Conservation (phyloP, 768 basidiomycete species). For the Leccinum incarnatum region DNA sequence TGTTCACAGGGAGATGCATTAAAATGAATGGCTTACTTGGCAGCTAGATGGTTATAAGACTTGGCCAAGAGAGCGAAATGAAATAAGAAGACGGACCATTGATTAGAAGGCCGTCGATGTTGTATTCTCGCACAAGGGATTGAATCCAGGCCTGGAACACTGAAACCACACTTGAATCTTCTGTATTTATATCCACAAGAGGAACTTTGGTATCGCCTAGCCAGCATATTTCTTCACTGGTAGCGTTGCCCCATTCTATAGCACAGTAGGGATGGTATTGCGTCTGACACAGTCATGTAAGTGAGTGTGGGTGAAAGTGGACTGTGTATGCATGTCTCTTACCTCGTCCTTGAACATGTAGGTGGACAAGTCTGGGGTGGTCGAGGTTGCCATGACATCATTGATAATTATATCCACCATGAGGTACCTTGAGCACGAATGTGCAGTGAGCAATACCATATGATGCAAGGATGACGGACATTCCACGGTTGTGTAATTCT, state of each 20-base stretch:
- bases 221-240: slow-evolving; percentile 78
- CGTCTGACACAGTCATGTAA: slow-evolving; percentile 36
- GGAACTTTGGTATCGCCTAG: slow-evolving; percentile 73
- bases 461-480: slow-evolving; percentile 41
- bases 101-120: slow-evolving; percentile 84
- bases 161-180: slow-evolving; percentile 57
- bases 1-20: neutral
- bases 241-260: slow-evolving; percentile 66
- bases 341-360: slow-evolving; percentile 70
- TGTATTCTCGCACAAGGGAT: slow-evolving; percentile 64
- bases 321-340: slow-evolving; percentile 10
- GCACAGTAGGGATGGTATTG: slow-evolving; percentile 79
- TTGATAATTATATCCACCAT: slow-evolving; percentile 81
- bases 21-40: slow-evolving; percentile 25
- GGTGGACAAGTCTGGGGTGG: slow-evolving; percentile 57
- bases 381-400: slow-evolving; percentile 74
- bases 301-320: neutral
- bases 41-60: slow-evolving; percentile 38
- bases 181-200: slow-evolving; percentile 77
- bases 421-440: slow-evolving; percentile 48
- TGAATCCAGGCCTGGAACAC: slow-evolving; percentile 69
- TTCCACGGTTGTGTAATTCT: slow-evolving; percentile 68
- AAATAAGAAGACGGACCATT: slow-evolving; percentile 45
- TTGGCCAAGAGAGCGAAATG: neutral
- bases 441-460: neutral